Evolutionary conservation across 148 eudicot species (phyloP).

Genomic region (Rheum nobile): DNA sequence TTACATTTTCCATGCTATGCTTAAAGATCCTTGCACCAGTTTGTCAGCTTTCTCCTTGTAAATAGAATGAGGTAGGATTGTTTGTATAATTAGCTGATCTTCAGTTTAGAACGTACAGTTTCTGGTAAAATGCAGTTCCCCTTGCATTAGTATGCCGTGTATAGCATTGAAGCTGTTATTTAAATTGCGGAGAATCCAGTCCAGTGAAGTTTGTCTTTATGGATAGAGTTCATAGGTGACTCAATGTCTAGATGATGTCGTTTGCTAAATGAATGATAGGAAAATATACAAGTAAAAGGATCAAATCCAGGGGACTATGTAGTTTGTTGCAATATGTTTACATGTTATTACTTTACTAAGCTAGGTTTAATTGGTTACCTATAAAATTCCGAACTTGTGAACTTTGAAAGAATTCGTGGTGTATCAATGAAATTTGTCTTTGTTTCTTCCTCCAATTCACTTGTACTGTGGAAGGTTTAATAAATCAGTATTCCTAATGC

Average conservation of each 20-base stretch:
- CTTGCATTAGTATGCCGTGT: neutral
- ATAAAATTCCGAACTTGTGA: neutral
- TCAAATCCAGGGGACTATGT: neutral
- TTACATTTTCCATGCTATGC: neutral
- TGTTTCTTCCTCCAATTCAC: neutral
- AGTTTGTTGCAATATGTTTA: neutral
- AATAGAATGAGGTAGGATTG: neutral
- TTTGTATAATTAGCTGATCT: neutral
- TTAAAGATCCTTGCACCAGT: neutral
- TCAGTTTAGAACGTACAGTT: neutral
- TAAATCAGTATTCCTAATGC: constrained; percentile 18
- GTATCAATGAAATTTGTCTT: neutral
- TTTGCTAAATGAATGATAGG: neutral
- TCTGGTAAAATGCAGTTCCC: neutral
- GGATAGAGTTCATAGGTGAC: neutral
- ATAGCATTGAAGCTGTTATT: neutral
- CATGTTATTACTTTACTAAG: neutral
- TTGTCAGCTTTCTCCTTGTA: neutral
- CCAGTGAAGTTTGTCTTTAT: neutral
- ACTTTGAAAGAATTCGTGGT: neutral
- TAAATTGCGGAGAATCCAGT: neutral
- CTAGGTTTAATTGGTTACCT: neutral
- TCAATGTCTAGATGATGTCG: neutral
- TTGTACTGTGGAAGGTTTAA: neutral
- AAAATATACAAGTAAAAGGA: neutral